Percentiles rank a stretch among this genome's conserved stretches.
phyloP scores from a whole-genome alignment of 2,329 filamentous ascomycete genomes.

The Diaporthe humulicola region DNA sequence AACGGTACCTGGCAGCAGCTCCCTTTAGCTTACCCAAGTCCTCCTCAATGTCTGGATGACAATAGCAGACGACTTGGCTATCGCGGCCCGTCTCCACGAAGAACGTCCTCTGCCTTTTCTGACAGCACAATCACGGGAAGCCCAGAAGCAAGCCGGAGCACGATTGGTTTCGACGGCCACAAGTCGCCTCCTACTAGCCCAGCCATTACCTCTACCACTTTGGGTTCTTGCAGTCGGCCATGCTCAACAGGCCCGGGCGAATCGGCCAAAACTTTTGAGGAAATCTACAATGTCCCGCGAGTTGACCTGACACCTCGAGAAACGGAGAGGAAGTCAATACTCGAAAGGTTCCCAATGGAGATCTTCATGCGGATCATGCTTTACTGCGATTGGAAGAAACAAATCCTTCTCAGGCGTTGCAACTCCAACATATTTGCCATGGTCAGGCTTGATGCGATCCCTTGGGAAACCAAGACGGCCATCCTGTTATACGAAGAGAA shows the following conservation, averaged over 20 bases:
- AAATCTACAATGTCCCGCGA: slow-evolving; percentile 26
- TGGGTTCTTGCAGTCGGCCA: slow-evolving; percentile 9
- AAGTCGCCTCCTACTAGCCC: slow-evolving; percentile 30
- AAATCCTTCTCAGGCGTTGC: slow-evolving; percentile 32
- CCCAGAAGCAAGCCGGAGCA: slow-evolving; percentile 21
- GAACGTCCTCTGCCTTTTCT: slow-evolving; percentile 29
- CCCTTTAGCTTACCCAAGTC: slow-evolving; percentile 4
- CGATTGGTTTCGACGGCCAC: background rate
- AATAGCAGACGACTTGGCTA: background rate
- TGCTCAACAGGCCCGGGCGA: slow-evolving; percentile 8
- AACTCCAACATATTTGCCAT: slow-evolving; percentile 29
- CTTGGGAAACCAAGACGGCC: slow-evolving; percentile 35
- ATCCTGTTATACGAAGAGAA: slow-evolving; percentile 33
- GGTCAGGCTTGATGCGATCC: slow-evolving; percentile 35
- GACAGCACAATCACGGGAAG: slow-evolving; percentile 11
- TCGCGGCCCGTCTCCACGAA: background rate
- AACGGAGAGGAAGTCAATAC: slow-evolving; percentile 6
- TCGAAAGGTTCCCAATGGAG: slow-evolving; percentile 33
- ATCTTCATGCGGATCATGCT: slow-evolving; percentile 40
- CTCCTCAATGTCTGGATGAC: slow-evolving; percentile 4
- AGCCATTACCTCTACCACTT: slow-evolving; percentile 2
- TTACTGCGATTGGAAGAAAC: slow-evolving; percentile 31
- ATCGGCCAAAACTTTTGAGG: slow-evolving; percentile 14
- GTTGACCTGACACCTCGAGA: slow-evolving; percentile 16
- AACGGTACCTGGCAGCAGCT: background rate